Evolutionary conservation across 208 protist genomes (phyloP).

Genomic region (Angomonas ambiguus): DNA sequence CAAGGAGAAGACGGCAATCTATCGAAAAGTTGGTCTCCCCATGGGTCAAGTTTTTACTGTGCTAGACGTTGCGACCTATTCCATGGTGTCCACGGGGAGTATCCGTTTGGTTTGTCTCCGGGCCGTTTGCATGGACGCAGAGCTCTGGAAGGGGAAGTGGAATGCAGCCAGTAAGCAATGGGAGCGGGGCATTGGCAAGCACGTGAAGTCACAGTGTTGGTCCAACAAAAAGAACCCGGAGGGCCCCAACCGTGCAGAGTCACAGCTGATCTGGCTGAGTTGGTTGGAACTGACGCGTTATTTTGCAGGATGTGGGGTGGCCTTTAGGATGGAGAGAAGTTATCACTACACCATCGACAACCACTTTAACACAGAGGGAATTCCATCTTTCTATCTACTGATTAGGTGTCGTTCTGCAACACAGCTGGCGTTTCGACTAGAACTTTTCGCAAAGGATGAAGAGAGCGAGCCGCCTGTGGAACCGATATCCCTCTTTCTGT

Average conservation of each 20-base stretch:
- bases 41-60: neutral
- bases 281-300: slow-evolving; percentile 51
- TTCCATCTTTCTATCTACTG: slow-evolving; percentile 41
- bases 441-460: neutral
- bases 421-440: slow-evolving; percentile 18
- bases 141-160: neutral
- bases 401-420: slow-evolving; percentile 25
- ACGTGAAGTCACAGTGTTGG: neutral
- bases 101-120: neutral
- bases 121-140: neutral
- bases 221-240: neutral
- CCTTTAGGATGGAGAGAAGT: slow-evolving; percentile 29
- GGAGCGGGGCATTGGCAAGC: neutral
- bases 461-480: slow-evolving; percentile 1
- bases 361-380: slow-evolving; percentile 21
- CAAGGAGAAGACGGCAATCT: neutral
- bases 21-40: neutral
- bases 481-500: slow-evolving; percentile 27
- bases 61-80: neutral
- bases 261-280: slow-evolving; percentile 51
- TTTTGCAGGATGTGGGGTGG: slow-evolving; percentile 54
- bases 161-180: neutral
- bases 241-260: neutral
- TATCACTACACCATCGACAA: slow-evolving; percentile 46
- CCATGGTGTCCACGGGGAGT: neutral